Evolutionary conservation across 2,329 filamentous ascomycete genomes (phyloP).

Genomic region (Thelonectria olida): DNA sequence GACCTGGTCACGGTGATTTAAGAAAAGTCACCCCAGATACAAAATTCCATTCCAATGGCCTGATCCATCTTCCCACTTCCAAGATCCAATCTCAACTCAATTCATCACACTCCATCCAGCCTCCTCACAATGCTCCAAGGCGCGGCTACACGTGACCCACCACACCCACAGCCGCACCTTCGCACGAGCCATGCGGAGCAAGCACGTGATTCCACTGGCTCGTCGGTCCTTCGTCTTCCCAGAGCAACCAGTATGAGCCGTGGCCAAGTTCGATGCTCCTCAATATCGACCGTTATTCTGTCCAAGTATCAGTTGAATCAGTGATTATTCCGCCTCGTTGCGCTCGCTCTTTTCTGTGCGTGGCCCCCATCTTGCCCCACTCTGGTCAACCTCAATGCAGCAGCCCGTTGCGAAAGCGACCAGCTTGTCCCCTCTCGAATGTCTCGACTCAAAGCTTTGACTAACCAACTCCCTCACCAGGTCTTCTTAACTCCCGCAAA

Average conservation of each 20-base stretch:
- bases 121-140: background rate
- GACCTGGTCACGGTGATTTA: background rate
- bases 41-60: background rate
- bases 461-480: constrained; percentile 39
- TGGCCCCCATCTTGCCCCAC: constrained; percentile 17
- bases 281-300: constrained; percentile 50
- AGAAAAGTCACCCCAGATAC: background rate
- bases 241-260: constrained; percentile 32
- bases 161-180: constrained; percentile 10
- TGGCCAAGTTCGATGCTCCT: constrained; percentile 33
- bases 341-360: constrained; percentile 48
- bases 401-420: constrained; percentile 42
- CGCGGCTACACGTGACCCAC: constrained; percentile 36
- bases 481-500: constrained; percentile 35
- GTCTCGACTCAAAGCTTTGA: constrained; percentile 39
- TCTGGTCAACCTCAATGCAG: background rate
- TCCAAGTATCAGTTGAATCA: constrained; percentile 52
- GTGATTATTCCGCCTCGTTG: constrained; percentile 44
- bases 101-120: background rate
- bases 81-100: background rate
- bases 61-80: background rate
- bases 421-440: constrained; percentile 38
- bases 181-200: constrained; percentile 38
- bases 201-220: constrained; percentile 37
- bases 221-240: constrained; percentile 29